These are phyloP conservation scores for Pseudogymnoascus verrucosus DNA, from an alignment of 2,329 filamentous ascomycete genomes.

Conservation along the genomic window DNA sequence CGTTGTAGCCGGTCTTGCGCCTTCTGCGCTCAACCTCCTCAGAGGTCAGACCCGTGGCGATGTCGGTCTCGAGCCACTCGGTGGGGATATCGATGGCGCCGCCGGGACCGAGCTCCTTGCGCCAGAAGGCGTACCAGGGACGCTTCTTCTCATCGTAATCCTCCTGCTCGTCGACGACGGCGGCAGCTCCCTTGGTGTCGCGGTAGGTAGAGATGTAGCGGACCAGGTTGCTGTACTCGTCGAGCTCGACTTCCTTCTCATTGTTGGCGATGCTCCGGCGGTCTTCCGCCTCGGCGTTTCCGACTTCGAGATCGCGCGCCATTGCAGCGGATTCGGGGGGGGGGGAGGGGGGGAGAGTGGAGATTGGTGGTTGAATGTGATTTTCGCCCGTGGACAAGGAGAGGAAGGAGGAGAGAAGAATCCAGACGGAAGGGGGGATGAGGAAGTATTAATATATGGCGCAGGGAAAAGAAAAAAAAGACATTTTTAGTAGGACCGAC, in stretches of 20 bases:
- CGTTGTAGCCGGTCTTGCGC: conserved; percentile 62
- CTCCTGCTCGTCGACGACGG: conserved; percentile 35
- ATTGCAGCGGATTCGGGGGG: not conserved
- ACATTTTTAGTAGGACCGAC: not conserved
- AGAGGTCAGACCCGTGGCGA: conserved; percentile 52
- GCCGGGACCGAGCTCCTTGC: conserved; percentile 28
- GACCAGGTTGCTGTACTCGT: conserved; percentile 59
- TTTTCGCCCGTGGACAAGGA: not conserved
- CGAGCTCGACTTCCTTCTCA: conserved; percentile 28
- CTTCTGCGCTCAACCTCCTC: conserved; percentile 55
- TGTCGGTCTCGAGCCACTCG: conserved; percentile 63
- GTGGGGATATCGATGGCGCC: conserved; percentile 41
- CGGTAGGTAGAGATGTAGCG: conserved; percentile 61
- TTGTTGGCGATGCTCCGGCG: conserved; percentile 10
- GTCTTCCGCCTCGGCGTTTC: conserved; percentile 4
- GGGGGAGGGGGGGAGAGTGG: not conserved
- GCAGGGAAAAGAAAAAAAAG: not conserved
- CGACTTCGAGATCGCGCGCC: conserved; percentile 9
- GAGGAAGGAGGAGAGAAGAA: not conserved
- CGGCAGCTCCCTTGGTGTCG: conserved; percentile 45
- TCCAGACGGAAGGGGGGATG: not conserved
- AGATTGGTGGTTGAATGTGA: not conserved
- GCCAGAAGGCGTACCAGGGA: conserved; percentile 53
- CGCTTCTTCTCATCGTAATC: conserved; percentile 39
- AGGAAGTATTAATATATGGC: not conserved